Conservation (phyloP, 192 early-diverging fungal genomes). For the Backusella australiensis region DNA sequence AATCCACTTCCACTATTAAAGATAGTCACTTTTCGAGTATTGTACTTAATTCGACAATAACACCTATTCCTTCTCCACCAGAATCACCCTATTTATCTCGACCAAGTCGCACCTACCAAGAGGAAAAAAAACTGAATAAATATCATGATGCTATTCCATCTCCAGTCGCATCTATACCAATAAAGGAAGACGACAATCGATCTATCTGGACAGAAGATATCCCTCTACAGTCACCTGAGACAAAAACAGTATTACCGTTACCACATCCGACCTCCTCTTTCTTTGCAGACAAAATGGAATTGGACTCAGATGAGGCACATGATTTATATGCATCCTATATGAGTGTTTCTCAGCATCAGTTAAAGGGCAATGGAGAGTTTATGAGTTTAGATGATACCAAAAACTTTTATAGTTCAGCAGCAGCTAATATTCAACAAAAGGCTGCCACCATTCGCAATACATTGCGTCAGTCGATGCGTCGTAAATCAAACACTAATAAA, state of each 20-base stretch:
- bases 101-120: background rate
- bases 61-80: background rate
- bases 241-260: background rate
- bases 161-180: background rate
- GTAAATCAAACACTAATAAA: background rate
- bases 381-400: conserved; percentile 9
- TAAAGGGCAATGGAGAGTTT: conserved; percentile 5
- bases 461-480: conserved; percentile 20
- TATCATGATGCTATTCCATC: background rate
- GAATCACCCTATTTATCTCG: background rate
- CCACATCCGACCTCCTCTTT: conserved; percentile 12
- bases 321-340: conserved; percentile 15
- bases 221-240: background rate
- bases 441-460: conserved; percentile 15
- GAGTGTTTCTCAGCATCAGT: background rate
- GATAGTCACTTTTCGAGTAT: conserved; percentile 2
- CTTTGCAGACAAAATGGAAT: conserved; percentile 24
- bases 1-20: conserved; percentile 1
- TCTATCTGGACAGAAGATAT: conserved; percentile 1
- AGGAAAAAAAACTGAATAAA: background rate
- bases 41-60: background rate
- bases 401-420: background rate
- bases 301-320: conserved; percentile 19
- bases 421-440: conserved; percentile 17
- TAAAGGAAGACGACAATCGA: background rate